Percentiles rank a stretch among this genome's conserved stretches.
phyloP scores from a whole-genome alignment of 2,329 filamentous ascomycete species.

The Paraphaeosphaeria sporulosa region DNA sequence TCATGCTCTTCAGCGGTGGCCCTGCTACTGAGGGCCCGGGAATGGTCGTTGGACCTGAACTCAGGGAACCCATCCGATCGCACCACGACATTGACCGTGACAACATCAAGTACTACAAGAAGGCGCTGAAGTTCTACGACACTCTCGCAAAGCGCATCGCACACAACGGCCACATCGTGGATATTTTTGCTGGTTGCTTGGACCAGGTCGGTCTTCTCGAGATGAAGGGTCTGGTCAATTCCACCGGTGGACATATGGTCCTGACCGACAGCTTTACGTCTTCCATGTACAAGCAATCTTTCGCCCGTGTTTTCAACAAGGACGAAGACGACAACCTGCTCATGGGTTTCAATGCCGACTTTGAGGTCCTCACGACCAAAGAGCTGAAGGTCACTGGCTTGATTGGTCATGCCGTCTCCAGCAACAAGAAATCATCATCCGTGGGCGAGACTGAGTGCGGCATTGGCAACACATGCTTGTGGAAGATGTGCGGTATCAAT shows the following conservation, averaged over 20 bases:
- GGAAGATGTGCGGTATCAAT: constrained; percentile 99
- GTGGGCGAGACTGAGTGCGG: constrained; percentile 98
- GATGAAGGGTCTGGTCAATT: constrained; percentile 97
- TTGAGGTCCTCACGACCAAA: constrained; percentile 96
- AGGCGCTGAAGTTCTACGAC: constrained; percentile 98
- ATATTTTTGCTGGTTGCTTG: constrained; percentile 96
- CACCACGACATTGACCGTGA: constrained; percentile 99
- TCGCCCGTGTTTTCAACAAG: constrained; percentile 96
- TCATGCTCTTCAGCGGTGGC: constrained; percentile 97
- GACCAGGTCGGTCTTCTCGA: constrained; percentile 97
- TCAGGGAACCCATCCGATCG: constrained; percentile 95
- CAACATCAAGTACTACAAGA: constrained; percentile 99
- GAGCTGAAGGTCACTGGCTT: constrained; percentile 97
- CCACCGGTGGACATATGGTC: constrained; percentile 97
- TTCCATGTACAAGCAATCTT: constrained; percentile 99
- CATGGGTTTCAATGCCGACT: constrained; percentile 97
- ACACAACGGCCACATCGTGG: constrained; percentile 96
- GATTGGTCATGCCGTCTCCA: constrained; percentile 93
- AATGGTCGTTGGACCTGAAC: constrained; percentile 93
- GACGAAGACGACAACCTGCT: constrained; percentile 92
- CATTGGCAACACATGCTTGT: constrained; percentile 97
- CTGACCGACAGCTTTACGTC: constrained; percentile 98
- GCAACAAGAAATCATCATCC: constrained; percentile 97
- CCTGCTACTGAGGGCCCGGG: constrained; percentile 95
- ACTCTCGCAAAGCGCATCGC: constrained; percentile 90